These are phyloP conservation scores for Aegilops speltoides DNA, from an alignment of 176 grass and related monocot species.

Conservation along the genomic window DNA sequence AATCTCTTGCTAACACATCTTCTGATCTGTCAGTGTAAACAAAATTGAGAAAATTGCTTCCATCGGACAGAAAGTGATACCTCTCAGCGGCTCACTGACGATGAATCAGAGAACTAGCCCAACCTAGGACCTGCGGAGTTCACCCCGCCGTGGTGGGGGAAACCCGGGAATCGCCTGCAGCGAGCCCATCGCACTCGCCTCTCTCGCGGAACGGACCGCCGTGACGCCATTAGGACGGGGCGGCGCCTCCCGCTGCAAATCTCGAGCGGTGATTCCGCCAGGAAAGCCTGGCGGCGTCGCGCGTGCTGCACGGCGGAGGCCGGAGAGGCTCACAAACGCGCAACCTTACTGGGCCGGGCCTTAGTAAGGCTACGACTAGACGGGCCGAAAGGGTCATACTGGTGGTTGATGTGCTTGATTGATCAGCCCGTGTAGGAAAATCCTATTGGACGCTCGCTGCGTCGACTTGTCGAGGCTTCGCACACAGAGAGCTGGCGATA, in stretches of 20 bases:
- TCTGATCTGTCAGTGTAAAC: background rate
- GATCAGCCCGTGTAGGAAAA: background rate
- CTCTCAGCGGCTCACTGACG: background rate
- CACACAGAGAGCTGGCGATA: too few species aligned
- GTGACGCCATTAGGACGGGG: too few species aligned
- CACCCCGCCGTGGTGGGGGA: background rate
- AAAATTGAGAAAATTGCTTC: background rate
- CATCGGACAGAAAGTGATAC: background rate
- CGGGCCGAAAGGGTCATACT: background rate
- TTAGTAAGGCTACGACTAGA: background rate
- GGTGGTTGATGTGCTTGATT: background rate
- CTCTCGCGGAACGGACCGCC: too few species aligned
- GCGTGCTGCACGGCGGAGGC: too few species aligned
- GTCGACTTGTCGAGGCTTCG: too few species aligned
- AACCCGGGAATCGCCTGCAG: background rate
- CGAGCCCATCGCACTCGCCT: background rate
- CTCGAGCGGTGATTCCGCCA: too few species aligned
- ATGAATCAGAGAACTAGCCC: background rate
- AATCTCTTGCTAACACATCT: background rate
- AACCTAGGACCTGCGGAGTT: background rate
- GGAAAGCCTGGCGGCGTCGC: too few species aligned
- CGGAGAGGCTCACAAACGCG: too few species aligned
- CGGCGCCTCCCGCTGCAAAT: too few species aligned
- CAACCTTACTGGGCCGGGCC: background rate
- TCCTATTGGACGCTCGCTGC: too few species aligned